Percentiles rank a stretch among this genome's conserved stretches.
These are phyloP conservation scores for Diaporthe capsici DNA, from an alignment of 2,329 filamentous ascomycete genomes.

Conservation along the genomic window DNA sequence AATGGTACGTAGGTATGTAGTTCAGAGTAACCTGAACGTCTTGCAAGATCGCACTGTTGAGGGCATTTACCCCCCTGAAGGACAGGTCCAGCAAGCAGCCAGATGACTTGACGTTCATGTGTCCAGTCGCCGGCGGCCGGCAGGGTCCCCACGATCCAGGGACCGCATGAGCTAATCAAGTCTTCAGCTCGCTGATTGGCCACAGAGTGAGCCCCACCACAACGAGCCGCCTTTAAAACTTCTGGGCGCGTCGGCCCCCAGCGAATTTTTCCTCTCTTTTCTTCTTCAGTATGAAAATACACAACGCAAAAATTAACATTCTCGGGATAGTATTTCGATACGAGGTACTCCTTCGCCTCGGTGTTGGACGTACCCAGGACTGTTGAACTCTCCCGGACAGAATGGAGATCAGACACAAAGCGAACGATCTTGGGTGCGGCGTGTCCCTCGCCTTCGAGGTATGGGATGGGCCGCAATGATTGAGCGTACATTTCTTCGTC, in stretches of 20 bases:
- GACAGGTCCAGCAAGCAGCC: not conserved
- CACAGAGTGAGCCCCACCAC: conserved; percentile 16
- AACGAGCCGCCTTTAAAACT: conserved; percentile 39
- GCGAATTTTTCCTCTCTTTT: conserved; percentile 48
- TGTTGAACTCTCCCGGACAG: conserved; percentile 59
- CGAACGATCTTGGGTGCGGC: conserved; percentile 68
- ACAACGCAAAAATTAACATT: conserved; percentile 66
- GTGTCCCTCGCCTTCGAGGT: conserved; percentile 56
- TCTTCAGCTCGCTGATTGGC: not conserved
- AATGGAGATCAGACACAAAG: conserved; percentile 62
- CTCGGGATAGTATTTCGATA: conserved; percentile 59
- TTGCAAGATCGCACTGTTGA: conserved; percentile 9
- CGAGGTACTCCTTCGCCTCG: conserved; percentile 54
- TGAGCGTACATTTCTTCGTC: conserved; percentile 58
- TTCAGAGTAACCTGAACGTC: not conserved
- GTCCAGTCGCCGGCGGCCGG: conserved; percentile 13
- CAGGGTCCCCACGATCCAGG: not conserved
- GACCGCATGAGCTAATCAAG: conserved; percentile 4
- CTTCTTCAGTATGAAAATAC: conserved; percentile 54
- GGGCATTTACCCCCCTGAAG: not conserved
- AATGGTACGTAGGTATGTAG: not conserved
- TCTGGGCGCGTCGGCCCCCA: conserved; percentile 23
- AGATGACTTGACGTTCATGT: conserved; percentile 35
- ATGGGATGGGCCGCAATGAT: conserved; percentile 66
- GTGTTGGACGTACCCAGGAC: conserved; percentile 57